Conservation (phyloP, 192 early-diverging fungal genomes). For the Linderina pennispora region DNA sequence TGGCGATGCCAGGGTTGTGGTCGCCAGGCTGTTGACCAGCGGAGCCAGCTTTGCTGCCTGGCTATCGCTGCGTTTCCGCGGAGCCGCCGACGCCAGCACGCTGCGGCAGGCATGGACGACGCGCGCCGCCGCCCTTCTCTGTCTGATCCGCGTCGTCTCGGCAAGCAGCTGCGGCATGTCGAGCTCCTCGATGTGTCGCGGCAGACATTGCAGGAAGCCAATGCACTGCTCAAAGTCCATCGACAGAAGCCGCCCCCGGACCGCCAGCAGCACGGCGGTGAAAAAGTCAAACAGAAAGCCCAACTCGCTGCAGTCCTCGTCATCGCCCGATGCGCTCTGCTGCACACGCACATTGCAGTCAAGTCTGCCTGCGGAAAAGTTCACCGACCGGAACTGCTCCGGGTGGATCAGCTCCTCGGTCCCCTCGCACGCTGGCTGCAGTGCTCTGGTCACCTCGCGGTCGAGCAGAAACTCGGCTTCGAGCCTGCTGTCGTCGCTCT, state of each 20-base stretch:
- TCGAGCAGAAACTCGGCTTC: background rate
- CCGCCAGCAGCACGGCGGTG: conserved; percentile 65
- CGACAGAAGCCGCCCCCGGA: conserved; percentile 49
- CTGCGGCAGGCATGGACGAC: conserved; percentile 7
- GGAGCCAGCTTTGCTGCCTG: background rate
- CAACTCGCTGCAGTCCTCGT: conserved; percentile 26
- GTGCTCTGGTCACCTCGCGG: background rate
- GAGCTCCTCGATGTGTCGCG: conserved; percentile 35
- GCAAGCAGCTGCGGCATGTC: conserved; percentile 5
- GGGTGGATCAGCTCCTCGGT: background rate
- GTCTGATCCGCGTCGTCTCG: background rate
- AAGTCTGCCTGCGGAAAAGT: conserved; percentile 16
- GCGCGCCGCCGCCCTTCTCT: background rate
- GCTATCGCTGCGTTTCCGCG: background rate
- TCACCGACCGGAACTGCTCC: background rate
- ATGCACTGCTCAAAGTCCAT: conserved; percentile 52
- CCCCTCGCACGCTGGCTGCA: background rate
- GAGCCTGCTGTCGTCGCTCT: background rate
- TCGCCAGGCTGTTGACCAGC: background rate
- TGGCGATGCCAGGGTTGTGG: no score
- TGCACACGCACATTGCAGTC: conserved; percentile 13
- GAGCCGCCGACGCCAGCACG: conserved; percentile 1
- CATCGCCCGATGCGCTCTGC: conserved; percentile 22
- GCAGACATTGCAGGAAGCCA: conserved; percentile 49
- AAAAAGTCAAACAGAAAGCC: conserved; percentile 72